These are phyloP conservation scores for Marchantia paleacea DNA, from an alignment of 225 moss, liverwort and hornwort genomes.

Conservation along the genomic window DNA sequence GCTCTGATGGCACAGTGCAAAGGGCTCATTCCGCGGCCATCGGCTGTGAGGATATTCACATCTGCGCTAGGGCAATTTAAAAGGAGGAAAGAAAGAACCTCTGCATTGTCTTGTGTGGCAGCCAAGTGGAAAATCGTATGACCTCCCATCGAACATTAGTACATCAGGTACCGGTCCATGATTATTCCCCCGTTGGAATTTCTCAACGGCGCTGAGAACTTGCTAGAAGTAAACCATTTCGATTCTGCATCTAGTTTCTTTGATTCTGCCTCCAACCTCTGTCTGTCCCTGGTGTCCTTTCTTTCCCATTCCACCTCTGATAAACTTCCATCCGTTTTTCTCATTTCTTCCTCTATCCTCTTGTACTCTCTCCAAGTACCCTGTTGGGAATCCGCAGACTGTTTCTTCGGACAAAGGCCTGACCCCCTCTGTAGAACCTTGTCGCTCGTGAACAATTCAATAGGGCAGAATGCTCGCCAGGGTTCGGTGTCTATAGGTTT, in stretches of 20 bases:
- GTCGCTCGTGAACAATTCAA: neutral
- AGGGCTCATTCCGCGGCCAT: conserved; percentile 6
- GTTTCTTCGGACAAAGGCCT: no score
- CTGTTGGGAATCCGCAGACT: no score
- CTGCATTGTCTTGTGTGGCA: conserved; percentile 1
- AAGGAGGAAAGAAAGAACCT: neutral
- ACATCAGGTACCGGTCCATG: neutral
- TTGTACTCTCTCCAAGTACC: no score
- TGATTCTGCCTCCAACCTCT: neutral
- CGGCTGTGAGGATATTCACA: neutral
- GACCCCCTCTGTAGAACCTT: no score
- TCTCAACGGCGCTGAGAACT: neutral
- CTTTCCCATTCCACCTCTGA: no score
- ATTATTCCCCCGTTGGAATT: neutral
- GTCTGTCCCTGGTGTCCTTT: no score
- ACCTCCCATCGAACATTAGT: neutral
- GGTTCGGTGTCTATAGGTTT: no score
- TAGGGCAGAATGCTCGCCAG: neutral
- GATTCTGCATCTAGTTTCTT: no score
- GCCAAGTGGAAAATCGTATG: conserved; percentile 3
- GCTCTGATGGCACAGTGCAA: neutral
- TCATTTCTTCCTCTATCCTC: no score
- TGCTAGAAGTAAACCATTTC: no score
- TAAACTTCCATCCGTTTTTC: no score
- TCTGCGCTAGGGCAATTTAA: no score